Percentiles rank a stretch among this genome's conserved stretches.
phyloP scores from a whole-genome alignment of 2,329 filamentous ascomycete species.

The Hortaea sp. region DNA sequence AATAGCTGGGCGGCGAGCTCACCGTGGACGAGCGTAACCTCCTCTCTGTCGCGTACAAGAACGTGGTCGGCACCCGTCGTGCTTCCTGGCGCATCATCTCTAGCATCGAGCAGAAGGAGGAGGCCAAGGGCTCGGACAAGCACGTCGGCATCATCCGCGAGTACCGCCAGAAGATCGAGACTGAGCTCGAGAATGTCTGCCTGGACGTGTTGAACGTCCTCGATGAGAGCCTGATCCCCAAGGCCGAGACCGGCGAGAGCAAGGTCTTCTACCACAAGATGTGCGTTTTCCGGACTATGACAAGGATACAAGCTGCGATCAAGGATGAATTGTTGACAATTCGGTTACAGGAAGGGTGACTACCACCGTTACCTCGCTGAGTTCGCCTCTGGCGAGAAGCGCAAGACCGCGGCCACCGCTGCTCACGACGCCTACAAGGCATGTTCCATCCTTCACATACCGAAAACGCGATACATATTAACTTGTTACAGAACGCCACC shows the following conservation, averaged over 20 bases:
- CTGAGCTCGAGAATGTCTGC: constrained; percentile 94
- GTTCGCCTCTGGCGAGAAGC: constrained; percentile 87
- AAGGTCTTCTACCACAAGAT: constrained; percentile 99
- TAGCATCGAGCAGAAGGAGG: constrained; percentile 99
- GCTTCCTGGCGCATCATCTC: constrained; percentile 99
- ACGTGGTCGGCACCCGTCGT: constrained; percentile 95
- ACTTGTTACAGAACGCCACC: constrained; percentile 67
- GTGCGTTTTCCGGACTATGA: constrained; percentile 44
- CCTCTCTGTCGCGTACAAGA: constrained; percentile 98
- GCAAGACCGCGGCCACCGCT: constrained; percentile 75
- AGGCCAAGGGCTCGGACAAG: constrained; percentile 95
- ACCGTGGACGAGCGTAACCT: constrained; percentile 73
- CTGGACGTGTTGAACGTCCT: constrained; percentile 94
- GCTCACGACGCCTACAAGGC: constrained; percentile 98
- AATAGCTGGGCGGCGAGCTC: constrained; percentile 55
- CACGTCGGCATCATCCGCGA: constrained; percentile 90
- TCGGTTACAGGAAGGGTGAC: constrained; percentile 71
- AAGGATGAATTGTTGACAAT: constrained; percentile 2
- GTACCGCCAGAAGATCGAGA: constrained; percentile 97
- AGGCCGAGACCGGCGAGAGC: constrained; percentile 92
- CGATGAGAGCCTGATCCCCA: constrained; percentile 86
- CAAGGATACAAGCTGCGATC: background rate
- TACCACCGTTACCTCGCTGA: constrained; percentile 94
- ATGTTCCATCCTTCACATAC: constrained; percentile 23
- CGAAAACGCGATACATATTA: constrained; percentile 6